phyloP scores from a whole-genome alignment of 108 stramenopile genomes.

The Skeletonema tropicum region DNA sequence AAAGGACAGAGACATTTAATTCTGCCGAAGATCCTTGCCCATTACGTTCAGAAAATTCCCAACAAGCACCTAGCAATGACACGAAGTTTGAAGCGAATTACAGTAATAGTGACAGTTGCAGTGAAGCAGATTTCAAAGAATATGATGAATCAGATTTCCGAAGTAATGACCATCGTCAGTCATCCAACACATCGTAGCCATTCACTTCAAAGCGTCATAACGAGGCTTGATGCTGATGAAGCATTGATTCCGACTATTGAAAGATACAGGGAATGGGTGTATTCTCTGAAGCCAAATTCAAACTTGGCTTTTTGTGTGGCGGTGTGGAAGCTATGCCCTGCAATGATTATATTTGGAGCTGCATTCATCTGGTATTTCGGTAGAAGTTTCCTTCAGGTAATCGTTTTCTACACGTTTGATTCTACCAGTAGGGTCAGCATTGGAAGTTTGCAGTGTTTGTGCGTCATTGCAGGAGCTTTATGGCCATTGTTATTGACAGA shows the following conservation, averaged over 20 bases:
- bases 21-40: neutral
- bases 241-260: constrained; percentile 37
- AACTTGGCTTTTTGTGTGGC: constrained; percentile 34
- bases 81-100: neutral
- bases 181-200: constrained; percentile 22
- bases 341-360: neutral
- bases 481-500: constrained; percentile 34
- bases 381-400: neutral
- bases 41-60: neutral
- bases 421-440: neutral
- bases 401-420: constrained; percentile 1
- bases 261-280: constrained; percentile 29
- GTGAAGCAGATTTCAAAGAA: neutral
- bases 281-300: constrained; percentile 32
- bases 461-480: constrained; percentile 4
- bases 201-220: constrained; percentile 31
- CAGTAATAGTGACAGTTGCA: neutral
- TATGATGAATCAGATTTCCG: neutral
- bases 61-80: neutral
- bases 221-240: constrained; percentile 47
- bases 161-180: neutral
- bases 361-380: constrained; percentile 6
- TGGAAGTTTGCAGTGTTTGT: neutral
- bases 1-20: neutral
- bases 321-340: constrained; percentile 34